These are phyloP conservation scores for Penicillium nucicola DNA, from an alignment of 495 filamentous ascomycete genomes.

Conservation along the genomic window DNA sequence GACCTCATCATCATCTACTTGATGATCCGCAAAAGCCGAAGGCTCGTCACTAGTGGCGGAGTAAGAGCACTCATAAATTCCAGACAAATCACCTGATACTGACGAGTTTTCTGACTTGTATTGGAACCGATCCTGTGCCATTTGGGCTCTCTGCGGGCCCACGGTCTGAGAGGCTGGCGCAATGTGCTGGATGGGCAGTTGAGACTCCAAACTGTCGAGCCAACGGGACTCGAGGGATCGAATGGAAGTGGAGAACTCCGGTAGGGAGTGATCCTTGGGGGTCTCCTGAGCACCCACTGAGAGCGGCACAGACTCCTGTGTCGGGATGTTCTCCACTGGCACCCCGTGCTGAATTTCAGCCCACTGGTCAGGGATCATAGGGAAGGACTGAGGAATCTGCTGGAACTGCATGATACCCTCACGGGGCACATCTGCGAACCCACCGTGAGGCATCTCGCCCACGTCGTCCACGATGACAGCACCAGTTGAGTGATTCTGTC, in stretches of 20 bases:
- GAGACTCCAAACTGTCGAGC: slow-evolving; percentile 36
- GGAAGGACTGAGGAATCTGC: slow-evolving; percentile 33
- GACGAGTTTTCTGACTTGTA: slow-evolving; percentile 43
- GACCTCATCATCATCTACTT: slow-evolving; percentile 28
- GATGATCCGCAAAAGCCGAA: slow-evolving; percentile 29
- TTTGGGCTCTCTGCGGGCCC: slow-evolving; percentile 20
- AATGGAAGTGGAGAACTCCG: slow-evolving; percentile 26
- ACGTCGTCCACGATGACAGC: slow-evolving; percentile 43
- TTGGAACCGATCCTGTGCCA: slow-evolving; percentile 30
- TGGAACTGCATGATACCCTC: slow-evolving; percentile 36
- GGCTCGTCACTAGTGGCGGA: slow-evolving; percentile 36
- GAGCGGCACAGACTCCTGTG: slow-evolving; percentile 19
- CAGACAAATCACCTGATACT: slow-evolving; percentile 35
- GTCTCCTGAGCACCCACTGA: slow-evolving; percentile 22
- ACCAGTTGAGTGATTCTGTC: slow-evolving; percentile 19
- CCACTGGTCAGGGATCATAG: slow-evolving; percentile 34
- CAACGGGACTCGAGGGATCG: slow-evolving; percentile 38
- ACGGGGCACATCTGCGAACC: slow-evolving; percentile 29
- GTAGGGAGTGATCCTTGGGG: slow-evolving; percentile 21
- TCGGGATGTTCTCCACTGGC: slow-evolving; percentile 20
- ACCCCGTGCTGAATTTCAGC: slow-evolving; percentile 18
- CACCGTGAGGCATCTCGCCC: slow-evolving; percentile 32
- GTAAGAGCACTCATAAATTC: slow-evolving; percentile 36
- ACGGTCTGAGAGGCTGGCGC: slow-evolving; percentile 21
- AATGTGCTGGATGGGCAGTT: slow-evolving; percentile 32